Base-by-base conservation (phyloP, 2,329 filamentous ascomycete species). In the Periconia sp. region DNA sequence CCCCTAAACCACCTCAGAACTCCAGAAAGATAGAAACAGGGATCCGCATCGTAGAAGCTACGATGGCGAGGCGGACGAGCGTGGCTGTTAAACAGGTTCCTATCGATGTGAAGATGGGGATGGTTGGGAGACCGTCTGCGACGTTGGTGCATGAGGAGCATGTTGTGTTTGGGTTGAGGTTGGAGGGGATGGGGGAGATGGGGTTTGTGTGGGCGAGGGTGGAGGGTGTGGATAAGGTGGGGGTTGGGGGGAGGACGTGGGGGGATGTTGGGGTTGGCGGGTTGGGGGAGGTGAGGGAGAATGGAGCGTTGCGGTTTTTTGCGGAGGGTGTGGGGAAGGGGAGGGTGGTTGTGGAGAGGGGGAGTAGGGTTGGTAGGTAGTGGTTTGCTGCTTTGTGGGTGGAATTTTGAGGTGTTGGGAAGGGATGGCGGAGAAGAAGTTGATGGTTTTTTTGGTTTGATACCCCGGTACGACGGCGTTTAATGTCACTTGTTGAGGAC, bases 141-240 rank as follows among this genome's bases (percentile, higher is more conserved):
- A 50, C 40, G n/a, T 58, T 69, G 5, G 47, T 46, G 2, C 46
- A 47, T 18, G 63, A 70, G 41, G 2, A 40, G 0, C 66, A 71
- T 48, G 54, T 57, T 0, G 66, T 68, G 6, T 47, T 70, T 14
- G 66, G 68, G 1, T 33, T 69, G 9, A 58, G 60, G 15, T 49
- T 71, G 7, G 61, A 61, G 18, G 67, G 66, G 8, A 68, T 71
- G 65, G 41, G 52, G 9, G 49, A 54, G 15, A 65, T 64, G 57
- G 59, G 52, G 3, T 69, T 64, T 20, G 40, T 69, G 3, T 68
- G 62, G 61, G 60, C 59, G 2, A 61, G 49, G 45, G 27, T 50
- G 1, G 50, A 52, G 19, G 23, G 6, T 1, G n/a, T 41, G 1
- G 40, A 49, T 7, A 49, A 23, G 9, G 31, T 31, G 14, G 49